Conservation (phyloP, 306 rosid species). For the Glycine latifolia region DNA sequence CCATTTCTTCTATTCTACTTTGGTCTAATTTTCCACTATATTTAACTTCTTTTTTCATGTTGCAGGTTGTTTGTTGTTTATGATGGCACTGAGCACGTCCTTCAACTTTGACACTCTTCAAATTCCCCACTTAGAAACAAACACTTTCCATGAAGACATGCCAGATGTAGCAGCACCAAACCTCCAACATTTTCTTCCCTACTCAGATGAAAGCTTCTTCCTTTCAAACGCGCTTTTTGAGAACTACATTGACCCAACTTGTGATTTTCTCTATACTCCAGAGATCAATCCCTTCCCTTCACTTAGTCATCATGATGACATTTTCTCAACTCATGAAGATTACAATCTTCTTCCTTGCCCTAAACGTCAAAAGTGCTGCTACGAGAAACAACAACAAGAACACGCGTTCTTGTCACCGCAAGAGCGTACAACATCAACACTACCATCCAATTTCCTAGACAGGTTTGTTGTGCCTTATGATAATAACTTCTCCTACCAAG, state of each 20-base stretch:
- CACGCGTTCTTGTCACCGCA: neutral
- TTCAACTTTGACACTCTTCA: conserved; percentile 43
- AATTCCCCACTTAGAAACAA: conserved; percentile 26
- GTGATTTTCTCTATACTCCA: neutral
- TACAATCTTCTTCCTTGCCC: conserved; percentile 20
- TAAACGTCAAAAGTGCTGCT: conserved; percentile 51
- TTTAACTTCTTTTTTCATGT: neutral
- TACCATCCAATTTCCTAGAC: conserved; percentile 22
- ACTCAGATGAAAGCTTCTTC: conserved; percentile 38
- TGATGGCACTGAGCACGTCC: conserved; percentile 49
- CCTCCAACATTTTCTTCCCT: neutral
- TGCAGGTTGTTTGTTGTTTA: neutral
- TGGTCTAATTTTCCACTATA: neutral
- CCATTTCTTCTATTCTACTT: neutral
- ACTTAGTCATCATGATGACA: conserved; percentile 18
- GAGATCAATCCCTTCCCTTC: conserved; percentile 19
- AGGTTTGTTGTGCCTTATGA: conserved; percentile 29
- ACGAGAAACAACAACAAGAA: neutral
- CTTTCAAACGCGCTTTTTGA: conserved; percentile 29
- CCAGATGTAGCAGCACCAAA: neutral
- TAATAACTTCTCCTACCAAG: neutral
- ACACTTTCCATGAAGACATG: conserved; percentile 25
- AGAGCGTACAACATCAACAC: neutral
- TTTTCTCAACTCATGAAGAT: conserved; percentile 14
- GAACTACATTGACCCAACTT: conserved; percentile 6